Evolutionary conservation across 169 alveolate species (phyloP).

Genomic region (Plasmodium gaboni): DNA sequence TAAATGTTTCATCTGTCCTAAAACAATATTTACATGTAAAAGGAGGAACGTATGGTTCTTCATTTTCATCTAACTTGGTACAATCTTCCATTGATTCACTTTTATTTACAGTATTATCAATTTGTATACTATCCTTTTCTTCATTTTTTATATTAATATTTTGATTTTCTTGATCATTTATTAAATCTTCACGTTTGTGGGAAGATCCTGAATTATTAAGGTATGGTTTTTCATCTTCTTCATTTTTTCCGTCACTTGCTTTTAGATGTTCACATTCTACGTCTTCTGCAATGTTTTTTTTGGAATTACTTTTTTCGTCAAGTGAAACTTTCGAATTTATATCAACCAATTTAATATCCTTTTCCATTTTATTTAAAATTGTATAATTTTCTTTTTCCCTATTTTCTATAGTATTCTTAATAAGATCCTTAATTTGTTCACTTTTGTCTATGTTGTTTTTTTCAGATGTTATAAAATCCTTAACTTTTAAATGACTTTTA

Average conservation of each 20-base stretch:
- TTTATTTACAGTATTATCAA: not conserved
- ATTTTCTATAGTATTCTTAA: conserved; percentile 8
- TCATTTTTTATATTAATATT: not conserved
- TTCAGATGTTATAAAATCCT: conserved; percentile 8
- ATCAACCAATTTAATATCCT: conserved; percentile 10
- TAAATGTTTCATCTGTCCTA: conserved; percentile 61
- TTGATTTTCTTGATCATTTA: conserved; percentile 6
- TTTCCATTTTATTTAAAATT: conserved; percentile 23
- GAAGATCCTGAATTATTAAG: conserved; percentile 11
- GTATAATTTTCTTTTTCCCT: conserved; percentile 25
- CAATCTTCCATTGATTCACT: conserved; percentile 37
- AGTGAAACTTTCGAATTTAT: conserved; percentile 27
- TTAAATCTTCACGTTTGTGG: conserved; percentile 13
- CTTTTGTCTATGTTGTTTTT: conserved; percentile 17
- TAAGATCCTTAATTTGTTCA: conserved; percentile 24
- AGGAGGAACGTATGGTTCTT: conserved; percentile 38
- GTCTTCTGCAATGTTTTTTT: conserved; percentile 19
- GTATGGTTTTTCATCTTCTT: not conserved
- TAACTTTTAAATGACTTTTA: conserved; percentile 18
- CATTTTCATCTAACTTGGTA: conserved; percentile 45
- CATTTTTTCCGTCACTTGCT: not conserved
- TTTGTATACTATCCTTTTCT: not conserved
- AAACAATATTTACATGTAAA: conserved; percentile 74
- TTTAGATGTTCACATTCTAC: conserved; percentile 10
- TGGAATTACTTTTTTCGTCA: conserved; percentile 38